Conservation (phyloP, 2,329 filamentous ascomycete genomes). For the Penicillium freii region DNA sequence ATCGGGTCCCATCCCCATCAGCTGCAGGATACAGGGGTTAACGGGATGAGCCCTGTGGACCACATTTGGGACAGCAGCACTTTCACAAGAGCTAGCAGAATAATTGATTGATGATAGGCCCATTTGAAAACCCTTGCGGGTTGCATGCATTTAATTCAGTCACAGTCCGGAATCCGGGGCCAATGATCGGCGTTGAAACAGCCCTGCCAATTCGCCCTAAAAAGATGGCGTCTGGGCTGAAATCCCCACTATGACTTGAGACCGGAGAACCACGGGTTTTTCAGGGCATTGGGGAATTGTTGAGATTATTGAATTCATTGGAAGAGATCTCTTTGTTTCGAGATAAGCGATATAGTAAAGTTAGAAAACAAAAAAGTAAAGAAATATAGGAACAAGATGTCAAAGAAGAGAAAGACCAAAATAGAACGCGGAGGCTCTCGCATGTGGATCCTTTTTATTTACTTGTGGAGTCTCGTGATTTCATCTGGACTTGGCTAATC, state of each 20-base stretch:
- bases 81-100: background rate
- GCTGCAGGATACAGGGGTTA: background rate
- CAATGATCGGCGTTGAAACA: background rate
- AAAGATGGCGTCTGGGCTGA: constrained; percentile 4
- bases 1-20: too few relatives aligned
- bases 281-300: background rate
- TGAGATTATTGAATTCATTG: too few relatives aligned
- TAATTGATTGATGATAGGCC: background rate
- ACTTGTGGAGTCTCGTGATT: constrained; percentile 12
- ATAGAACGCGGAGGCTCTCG: constrained; percentile 1
- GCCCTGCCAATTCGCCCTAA: background rate
- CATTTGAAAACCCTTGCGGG: constrained; percentile 2
- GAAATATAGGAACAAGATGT: background rate
- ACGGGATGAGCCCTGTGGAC: background rate
- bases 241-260: constrained; percentile 4
- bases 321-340: background rate
- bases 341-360: too few relatives aligned
- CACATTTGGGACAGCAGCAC: background rate
- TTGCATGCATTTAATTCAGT: background rate
- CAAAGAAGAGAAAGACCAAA: background rate
- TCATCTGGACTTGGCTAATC: constrained; percentile 7
- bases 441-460: constrained; percentile 8
- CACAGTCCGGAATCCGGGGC: background rate
- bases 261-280: background rate
- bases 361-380: background rate